Evolutionary conservation across 768 basidiomycete genomes (phyloP).

Genomic region (Russula sp.): DNA sequence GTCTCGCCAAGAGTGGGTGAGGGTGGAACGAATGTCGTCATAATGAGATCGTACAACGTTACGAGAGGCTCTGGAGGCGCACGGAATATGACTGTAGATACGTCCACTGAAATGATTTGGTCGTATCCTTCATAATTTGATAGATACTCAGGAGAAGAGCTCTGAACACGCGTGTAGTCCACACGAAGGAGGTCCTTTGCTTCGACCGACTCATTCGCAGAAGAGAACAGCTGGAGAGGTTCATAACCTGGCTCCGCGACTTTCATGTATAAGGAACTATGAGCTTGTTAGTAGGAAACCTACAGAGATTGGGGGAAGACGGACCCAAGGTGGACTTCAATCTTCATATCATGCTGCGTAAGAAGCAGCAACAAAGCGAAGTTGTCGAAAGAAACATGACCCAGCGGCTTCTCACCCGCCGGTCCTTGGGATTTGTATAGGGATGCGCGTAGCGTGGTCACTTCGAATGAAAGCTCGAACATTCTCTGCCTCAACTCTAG

Average conservation of each 20-base stretch:
- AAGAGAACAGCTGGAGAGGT: slow-evolving; percentile 62
- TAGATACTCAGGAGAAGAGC: slow-evolving; percentile 78
- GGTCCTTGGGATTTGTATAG: slow-evolving; percentile 64
- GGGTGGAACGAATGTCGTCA: slow-evolving; percentile 86
- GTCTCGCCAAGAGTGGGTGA: slow-evolving; percentile 18
- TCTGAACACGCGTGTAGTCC: slow-evolving; percentile 73
- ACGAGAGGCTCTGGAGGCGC: slow-evolving; percentile 88
- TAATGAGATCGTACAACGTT: slow-evolving; percentile 91
- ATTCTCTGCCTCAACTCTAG: slow-evolving; percentile 50
- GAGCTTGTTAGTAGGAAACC: background rate
- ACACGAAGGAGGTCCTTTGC: slow-evolving; percentile 71
- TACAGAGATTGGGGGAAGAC: slow-evolving; percentile 23
- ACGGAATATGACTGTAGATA: slow-evolving; percentile 88
- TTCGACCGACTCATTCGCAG: slow-evolving; percentile 38
- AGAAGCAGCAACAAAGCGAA: slow-evolving; percentile 73
- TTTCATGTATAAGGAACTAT: slow-evolving; percentile 70
- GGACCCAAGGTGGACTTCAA: slow-evolving; percentile 75
- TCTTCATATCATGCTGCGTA: slow-evolving; percentile 80
- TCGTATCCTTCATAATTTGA: slow-evolving; percentile 78
- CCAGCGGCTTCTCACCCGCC: slow-evolving; percentile 65
- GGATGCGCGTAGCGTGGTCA: slow-evolving; percentile 73
- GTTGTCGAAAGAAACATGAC: slow-evolving; percentile 68
- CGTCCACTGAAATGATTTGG: slow-evolving; percentile 77
- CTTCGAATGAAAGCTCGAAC: slow-evolving; percentile 84
- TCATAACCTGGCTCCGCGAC: slow-evolving; percentile 52